These are phyloP conservation scores for Malus hybrid DNA, from an alignment of 331 rosid genomes.

Conservation along the genomic window DNA sequence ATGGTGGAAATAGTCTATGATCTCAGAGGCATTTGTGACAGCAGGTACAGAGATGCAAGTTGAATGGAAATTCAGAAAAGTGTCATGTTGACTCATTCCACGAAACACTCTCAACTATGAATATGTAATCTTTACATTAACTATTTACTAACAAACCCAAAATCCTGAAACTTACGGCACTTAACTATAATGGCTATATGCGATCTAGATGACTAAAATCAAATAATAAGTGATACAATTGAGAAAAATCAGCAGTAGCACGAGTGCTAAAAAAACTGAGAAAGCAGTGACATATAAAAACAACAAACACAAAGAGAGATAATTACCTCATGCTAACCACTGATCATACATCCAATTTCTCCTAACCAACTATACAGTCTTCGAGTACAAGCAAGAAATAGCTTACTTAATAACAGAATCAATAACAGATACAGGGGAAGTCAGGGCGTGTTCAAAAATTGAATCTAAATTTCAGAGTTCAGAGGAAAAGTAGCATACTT, in stretches of 20 bases:
- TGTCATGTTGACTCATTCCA: neutral
- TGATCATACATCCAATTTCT: neutral
- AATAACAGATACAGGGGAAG: neutral
- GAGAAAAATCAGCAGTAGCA: too few relatives aligned
- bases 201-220: neutral
- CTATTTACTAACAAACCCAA: neutral
- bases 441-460: neutral
- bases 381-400: neutral
- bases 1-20: neutral
- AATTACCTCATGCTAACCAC: neutral
- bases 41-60: neutral
- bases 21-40: too few relatives aligned
- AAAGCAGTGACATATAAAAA: neutral
- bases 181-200: neutral
- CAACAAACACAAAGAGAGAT: neutral
- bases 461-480: constrained; percentile 5
- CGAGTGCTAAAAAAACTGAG: neutral
- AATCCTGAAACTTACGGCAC: neutral
- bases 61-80: neutral
- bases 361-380: neutral
- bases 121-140: neutral
- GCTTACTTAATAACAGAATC: constrained; percentile 1
- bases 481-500: constrained; percentile 38
- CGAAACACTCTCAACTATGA: neutral
- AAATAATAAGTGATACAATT: too few relatives aligned